Evolutionary conservation across 345 rosid genomes (phyloP).

Genomic region (Camelina sativa): DNA sequence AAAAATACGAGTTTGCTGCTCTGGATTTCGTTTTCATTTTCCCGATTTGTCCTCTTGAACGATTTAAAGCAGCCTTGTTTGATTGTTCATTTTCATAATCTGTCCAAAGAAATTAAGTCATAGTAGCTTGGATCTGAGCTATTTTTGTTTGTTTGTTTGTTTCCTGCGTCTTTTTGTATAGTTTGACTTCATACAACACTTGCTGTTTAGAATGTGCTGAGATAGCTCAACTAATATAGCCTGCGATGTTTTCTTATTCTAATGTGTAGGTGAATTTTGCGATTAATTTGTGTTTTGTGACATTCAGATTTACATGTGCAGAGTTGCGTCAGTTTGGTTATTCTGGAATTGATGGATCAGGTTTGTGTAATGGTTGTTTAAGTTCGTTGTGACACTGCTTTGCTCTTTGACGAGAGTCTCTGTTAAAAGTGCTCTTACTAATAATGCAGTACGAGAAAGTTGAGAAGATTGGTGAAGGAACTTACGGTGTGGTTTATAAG

Average conservation of each 20-base stretch:
- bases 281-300: constrained; percentile 17
- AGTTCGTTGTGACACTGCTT: constrained; percentile 9
- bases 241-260: constrained; percentile 20
- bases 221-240: neutral
- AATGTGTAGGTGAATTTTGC: constrained; percentile 24
- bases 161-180: neutral
- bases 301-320: constrained; percentile 10
- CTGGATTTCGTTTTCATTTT: constrained; percentile 3
- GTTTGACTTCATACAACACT: neutral
- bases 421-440: constrained; percentile 2
- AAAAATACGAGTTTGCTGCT: neutral
- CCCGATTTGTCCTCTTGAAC: constrained; percentile 9
- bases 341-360: constrained; percentile 57
- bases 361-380: constrained; percentile 40
- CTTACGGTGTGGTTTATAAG: constrained; percentile 97
- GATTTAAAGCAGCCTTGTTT: constrained; percentile 4
- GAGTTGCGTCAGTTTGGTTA: constrained; percentile 29
- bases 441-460: constrained; percentile 89
- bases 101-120: neutral
- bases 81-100: constrained; percentile 25
- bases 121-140: constrained; percentile 35
- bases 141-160: neutral
- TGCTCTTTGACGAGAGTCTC: neutral
- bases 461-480: constrained; percentile 99
- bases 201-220: neutral